Evolutionary conservation across 192 early-diverging fungal species (phyloP), one percentile per base, ranked within the genome.

Genomic region (Umbelopsis vinacea): DNA sequence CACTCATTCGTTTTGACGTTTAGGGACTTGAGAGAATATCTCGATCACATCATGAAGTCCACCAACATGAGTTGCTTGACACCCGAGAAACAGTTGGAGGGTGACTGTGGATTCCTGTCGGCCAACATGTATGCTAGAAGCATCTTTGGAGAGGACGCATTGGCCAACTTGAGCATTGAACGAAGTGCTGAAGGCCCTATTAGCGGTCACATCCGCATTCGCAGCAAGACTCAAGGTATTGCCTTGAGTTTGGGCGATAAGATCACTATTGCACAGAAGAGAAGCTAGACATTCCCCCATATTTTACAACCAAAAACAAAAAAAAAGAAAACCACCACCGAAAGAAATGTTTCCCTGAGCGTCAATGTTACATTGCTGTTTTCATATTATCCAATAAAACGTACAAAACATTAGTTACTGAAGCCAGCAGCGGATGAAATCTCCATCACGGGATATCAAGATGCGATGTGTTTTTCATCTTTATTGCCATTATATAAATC

Each of bases 1-100:
- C 29, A 35, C 43, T n/a, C 40, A 52, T 60, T 21, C 69, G 24
- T 55, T 47, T 37, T 43, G 38, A 26, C 12, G 46, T 67, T 10
- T 71, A 93, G 92, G 54, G 93, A 98, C 76, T 82, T 99, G 47
- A 87, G 92, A 76, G 84, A 84, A 45, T 99, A 97, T 76, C 83
- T 99, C 14, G 80, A 92, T 45, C 96, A 98, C 75, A 95, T 99
- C 54, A 93, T 98, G 89, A 91, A 92, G 78, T 91, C 92, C 2
- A 98, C 97, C 37, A 98, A 99, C 81, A 96, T 99, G 95, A 90
- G 89, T n/a, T 99, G 97, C 79, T 79, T 99, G 67, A 99, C 97
- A 8, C 97, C 97, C 1, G 95, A 96, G 67, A 86, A 92, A 47
- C 94, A 95, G 29, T 81, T 99, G 21, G 88, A 87, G 7, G 97